Base-by-base conservation (phyloP, 108 stramenopile species). In the Nitzschia sp. region DNA sequence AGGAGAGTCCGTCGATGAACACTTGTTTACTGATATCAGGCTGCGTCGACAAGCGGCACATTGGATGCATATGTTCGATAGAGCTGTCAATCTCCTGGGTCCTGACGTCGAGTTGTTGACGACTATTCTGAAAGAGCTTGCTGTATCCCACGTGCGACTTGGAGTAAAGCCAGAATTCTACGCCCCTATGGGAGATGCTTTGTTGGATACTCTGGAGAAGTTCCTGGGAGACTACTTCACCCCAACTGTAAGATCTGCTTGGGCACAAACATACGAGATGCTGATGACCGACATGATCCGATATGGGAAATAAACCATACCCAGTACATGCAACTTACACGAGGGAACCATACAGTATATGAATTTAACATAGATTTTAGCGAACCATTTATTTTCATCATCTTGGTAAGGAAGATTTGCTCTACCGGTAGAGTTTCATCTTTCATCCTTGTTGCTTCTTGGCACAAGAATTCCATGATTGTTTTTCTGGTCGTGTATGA, bases 131-230 rank as follows among this genome's bases (percentile, higher is more conserved):
- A 22, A 54, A 14, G 66, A 69, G 25, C 39, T 78, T 15, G 80
- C 77, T 11, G 50, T 53, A 0, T 58, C 55, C 3, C 80, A 78
- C 41, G 20, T 7, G 0, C 10, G 26, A 2, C 75, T 69, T 46
- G 77, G 77, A 12, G 80, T 82, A 15, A 51, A 73, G 53, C 44
- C 63, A 14, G 76, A 61, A 17, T 59, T 57, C 46, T 74, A 70
- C 38, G 69, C 76, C 11, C 22, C 62, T 7, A 63, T 82, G 69
- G 77, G 80, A 38, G 38, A 54, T 11, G 72, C 77, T 3, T 40
- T 82, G 22, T 29, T 82, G 2, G 34, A 52, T 26, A 59, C 73
- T 21, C 15, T 82, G 40, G 39, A 62, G 11, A 59, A 43, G n/a
- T 60, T 65, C 8, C 42, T 82, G 56, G 80, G 73, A 10, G 67